These are phyloP conservation scores for Amanita phalloides DNA, from an alignment of 768 basidiomycete genomes.

Conservation along the genomic window DNA sequence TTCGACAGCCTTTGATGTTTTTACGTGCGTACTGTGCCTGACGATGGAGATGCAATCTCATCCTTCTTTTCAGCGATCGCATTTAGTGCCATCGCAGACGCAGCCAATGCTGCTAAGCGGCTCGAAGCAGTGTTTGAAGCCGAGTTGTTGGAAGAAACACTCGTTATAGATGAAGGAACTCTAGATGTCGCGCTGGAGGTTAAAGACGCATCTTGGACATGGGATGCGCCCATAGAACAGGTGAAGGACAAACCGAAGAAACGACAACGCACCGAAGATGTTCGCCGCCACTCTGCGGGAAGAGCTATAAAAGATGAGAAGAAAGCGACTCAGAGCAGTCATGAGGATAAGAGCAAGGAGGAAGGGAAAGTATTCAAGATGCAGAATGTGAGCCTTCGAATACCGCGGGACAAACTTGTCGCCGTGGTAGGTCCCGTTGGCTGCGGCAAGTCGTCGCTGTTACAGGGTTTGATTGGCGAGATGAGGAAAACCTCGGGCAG, in stretches of 20 bases:
- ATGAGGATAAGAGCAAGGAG: slow-evolving; percentile 14
- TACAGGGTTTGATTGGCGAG: slow-evolving; percentile 73
- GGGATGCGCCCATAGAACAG: slow-evolving; percentile 63
- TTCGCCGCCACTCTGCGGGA: slow-evolving; percentile 16
- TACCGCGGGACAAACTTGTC: slow-evolving; percentile 69
- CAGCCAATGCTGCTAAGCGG: slow-evolving; percentile 67
- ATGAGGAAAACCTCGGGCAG: slow-evolving; percentile 65
- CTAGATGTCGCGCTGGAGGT: slow-evolving; percentile 60
- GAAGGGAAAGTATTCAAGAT: slow-evolving; percentile 51
- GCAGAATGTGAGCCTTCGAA: slow-evolving; percentile 47
- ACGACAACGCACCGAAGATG: slow-evolving; percentile 11
- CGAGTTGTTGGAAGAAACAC: slow-evolving; percentile 56
- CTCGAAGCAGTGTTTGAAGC: slow-evolving; percentile 78
- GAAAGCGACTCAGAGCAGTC: not conserved
- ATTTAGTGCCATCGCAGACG: slow-evolving; percentile 76
- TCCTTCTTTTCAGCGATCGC: slow-evolving; percentile 13
- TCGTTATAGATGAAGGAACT: slow-evolving; percentile 34
- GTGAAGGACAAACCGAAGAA: slow-evolving; percentile 22
- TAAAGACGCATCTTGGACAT: slow-evolving; percentile 65
- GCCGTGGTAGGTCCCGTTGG: slow-evolving; percentile 85
- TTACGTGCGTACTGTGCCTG: slow-evolving; percentile 26
- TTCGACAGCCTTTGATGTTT: slow-evolving; percentile 76
- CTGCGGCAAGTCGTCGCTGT: slow-evolving; percentile 54
- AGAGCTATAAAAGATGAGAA: slow-evolving; percentile 12
- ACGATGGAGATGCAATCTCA: slow-evolving; percentile 7